Evolutionary conservation across 1,139 yeast genomes (phyloP), one percentile per base, ranked within the genome.

Genomic region (Suhomyces taliae): DNA sequence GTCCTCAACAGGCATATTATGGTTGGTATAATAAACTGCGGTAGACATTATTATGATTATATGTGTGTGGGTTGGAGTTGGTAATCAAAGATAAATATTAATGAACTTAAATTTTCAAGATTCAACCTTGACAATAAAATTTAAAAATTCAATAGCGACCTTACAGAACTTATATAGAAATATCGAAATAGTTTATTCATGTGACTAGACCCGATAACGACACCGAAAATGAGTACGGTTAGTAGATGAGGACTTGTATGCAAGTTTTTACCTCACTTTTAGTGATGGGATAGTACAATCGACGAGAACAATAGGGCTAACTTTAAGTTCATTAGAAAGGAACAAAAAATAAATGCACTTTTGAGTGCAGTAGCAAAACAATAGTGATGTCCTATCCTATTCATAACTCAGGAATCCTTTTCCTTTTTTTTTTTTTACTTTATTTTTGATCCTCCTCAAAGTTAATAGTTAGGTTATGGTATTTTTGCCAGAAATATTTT

Each of bases 1-100:
- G 40, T 66, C 69, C 49, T 66, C 69, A 50, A 62, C 58, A 15
- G 66, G 62, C 63, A 64, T 63, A 46, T 63, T 64, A 52, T 58
- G 66, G 42, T 57, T 58, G 34, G 63, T 45, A 48, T 64, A 66
- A 55, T 66, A 67, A 36, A 67, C 62, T 36, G 70, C 70, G 39
- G 72, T 61, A 26, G 71, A 64, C 71, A 67, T 67, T 32, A 27
- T 34, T 19, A 19, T 19, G 24, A 19, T 19, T 19, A 3, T 19
- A 6, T 19, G 24, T 4, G 24, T 19, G 24, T 19, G 24, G 19
- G 34, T 33, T 15, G 10, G n/a, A 26, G 37, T 11, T 36, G 27
- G 12, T 8, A 33, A 12, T 37, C 14, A 27, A 33, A 6, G 31
- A 19, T 33, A 32, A 24, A 24, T 31, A 10, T 1, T 27, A 24